Percentiles rank a stretch among this genome's conserved stretches.
phyloP scores from a whole-genome alignment of 805 yeast genomes.

The Yamadazyma akitaensis region DNA sequence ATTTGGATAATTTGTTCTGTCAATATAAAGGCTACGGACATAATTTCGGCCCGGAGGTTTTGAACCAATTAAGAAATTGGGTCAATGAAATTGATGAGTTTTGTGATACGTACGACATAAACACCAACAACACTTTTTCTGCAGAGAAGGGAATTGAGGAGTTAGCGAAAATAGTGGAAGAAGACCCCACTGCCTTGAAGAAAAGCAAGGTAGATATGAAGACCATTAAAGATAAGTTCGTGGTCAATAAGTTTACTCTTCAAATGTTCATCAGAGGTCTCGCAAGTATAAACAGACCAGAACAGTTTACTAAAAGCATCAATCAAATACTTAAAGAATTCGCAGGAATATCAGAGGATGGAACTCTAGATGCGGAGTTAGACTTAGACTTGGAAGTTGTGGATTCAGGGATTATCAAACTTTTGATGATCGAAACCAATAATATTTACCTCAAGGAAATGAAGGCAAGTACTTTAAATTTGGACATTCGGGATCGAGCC shows the following conservation, averaged over 20 bases:
- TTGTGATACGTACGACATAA: background rate
- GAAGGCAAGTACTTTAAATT: background rate
- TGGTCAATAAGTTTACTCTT: constrained; percentile 31
- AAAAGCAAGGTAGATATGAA: background rate
- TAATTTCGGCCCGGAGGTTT: constrained; percentile 17
- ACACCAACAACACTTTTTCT: background rate
- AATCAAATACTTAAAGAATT: constrained; percentile 34
- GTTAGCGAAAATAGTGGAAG: background rate
- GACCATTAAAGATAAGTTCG: background rate
- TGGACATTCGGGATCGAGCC: background rate
- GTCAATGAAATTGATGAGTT: constrained; percentile 24
- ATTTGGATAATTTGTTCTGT: constrained; percentile 23
- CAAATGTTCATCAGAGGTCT: constrained; percentile 30
- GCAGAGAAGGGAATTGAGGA: background rate
- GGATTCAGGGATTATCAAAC: constrained; percentile 32
- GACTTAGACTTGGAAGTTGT: constrained; percentile 13
- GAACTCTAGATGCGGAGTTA: constrained; percentile 1
- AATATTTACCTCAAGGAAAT: background rate
- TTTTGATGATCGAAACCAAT: constrained; percentile 29
- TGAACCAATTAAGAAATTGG: constrained; percentile 31
- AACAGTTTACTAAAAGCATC: constrained; percentile 26
- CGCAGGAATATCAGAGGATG: constrained; percentile 26
- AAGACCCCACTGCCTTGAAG: background rate
- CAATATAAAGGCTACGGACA: constrained; percentile 12
- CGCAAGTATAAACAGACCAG: constrained; percentile 25